A percentile compares a stretch with the other conserved stretches of the same genome.
phyloP scores from a whole-genome alignment of 345 rosid genomes.

The Rhizophora mangle region DNA sequence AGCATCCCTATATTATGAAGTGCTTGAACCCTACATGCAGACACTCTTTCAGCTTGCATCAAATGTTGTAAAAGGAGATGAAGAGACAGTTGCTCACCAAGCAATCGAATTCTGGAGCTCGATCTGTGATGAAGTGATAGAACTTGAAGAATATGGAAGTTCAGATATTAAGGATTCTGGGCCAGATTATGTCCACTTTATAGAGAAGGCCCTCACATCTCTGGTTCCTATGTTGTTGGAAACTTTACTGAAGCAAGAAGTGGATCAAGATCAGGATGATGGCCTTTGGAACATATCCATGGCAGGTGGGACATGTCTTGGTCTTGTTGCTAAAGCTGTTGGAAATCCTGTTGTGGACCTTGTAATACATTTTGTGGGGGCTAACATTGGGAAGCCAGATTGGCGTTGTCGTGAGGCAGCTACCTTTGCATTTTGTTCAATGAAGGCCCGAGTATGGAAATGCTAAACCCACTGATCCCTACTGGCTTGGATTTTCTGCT shows the following conservation, averaged over 20 bases:
- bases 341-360: constrained; percentile 82
- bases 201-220: constrained; percentile 73
- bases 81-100: constrained; percentile 87
- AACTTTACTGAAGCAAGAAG: constrained; percentile 87
- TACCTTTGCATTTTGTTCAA: constrained; percentile 89
- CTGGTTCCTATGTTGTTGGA: constrained; percentile 79
- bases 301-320: constrained; percentile 97
- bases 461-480: constrained; percentile 71
- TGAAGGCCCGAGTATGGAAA: constrained; percentile 78
- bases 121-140: constrained; percentile 95
- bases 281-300: constrained; percentile 81
- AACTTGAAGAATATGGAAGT: constrained; percentile 71
- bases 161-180: constrained; percentile 60
- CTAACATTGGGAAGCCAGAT: constrained; percentile 60
- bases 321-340: constrained; percentile 91
- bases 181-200: constrained; percentile 59
- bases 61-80: constrained; percentile 79
- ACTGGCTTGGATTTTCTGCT: constrained; percentile 77
- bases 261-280: constrained; percentile 91
- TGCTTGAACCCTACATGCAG: constrained; percentile 82
- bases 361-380: constrained; percentile 88
- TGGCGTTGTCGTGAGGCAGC: constrained; percentile 97
- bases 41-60: constrained; percentile 80
- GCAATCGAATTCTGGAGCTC: constrained; percentile 97
- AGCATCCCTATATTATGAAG: constrained; percentile 77